Conservation (phyloP, 2,329 filamentous ascomycete genomes). For the Colletotrichum sp. region DNA sequence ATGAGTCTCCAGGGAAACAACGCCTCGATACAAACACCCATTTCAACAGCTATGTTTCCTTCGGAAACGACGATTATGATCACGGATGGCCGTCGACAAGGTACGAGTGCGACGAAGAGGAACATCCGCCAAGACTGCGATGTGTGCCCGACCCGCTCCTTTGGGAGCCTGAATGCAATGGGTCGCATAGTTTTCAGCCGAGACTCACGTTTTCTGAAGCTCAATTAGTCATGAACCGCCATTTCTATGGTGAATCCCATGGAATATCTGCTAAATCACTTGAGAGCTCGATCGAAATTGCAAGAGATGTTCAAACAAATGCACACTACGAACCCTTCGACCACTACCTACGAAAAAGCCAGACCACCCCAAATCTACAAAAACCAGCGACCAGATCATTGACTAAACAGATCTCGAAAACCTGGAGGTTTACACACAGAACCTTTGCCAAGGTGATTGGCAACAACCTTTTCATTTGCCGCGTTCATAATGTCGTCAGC, state of each 20-base stretch:
- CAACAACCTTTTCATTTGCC: background rate
- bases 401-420: fast-evolving
- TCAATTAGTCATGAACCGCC: background rate
- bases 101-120: too few species aligned
- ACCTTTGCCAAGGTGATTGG: background rate
- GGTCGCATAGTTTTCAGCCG: too few species aligned
- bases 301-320: fast-evolving
- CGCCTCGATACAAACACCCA: too few species aligned
- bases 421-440: background rate
- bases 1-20: too few species aligned
- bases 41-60: too few species aligned
- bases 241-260: fast-evolving
- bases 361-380: background rate
- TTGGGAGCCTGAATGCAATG: too few species aligned
- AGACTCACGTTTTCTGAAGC: background rate
- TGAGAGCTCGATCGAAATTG: background rate
- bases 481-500: background rate
- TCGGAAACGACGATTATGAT: too few species aligned
- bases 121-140: too few species aligned
- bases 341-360: background rate
- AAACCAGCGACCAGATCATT: fast-evolving
- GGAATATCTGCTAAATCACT: fast-evolving
- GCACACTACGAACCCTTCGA: fast-evolving
- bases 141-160: too few species aligned
- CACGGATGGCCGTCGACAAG: too few species aligned